Base-by-base conservation (phyloP, 2,329 filamentous ascomycete species). In the Fusarium brachygibbosum region DNA sequence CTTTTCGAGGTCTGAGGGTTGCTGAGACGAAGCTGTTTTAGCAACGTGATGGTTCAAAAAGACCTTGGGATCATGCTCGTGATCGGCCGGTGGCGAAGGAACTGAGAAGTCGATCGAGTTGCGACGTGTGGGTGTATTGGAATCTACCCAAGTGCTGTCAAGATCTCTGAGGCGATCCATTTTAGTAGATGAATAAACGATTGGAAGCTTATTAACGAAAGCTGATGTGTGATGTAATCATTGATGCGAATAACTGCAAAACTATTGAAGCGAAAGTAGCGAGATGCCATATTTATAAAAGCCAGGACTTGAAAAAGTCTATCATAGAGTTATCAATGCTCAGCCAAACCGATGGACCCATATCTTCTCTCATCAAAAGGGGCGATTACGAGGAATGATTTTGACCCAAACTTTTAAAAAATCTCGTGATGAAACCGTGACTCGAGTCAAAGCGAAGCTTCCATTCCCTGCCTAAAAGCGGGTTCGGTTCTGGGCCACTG, bases 41-140 rank as follows among this genome's bases (percentile, higher is more conserved):
- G 45, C 19, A 7, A 23, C 34, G 21, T 60, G 56, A 19, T 70
- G 41, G 7, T 71, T 56, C 8, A 69, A 35, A 25, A 50, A 65
- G 3, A 54, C 49, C 25, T 64, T 65, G n/a, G 45, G 53, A 28
- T 66, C 62, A 45, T 63, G 37, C 21, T 62, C 60, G 42, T 63
- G 42, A 32, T 63, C 58, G 23, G 38, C 48, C 1, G 63, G 52
- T 28, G 71, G 59, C 19, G 63, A 55, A 10, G 63, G n/a, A 6
- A 19, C 42, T n/a, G 28, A 38, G 49, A 38, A 63, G 41, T 55
- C 67, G 4, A 63, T 46, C 16, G 72, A 74, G 49, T 74, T 74
- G 38, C 72, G 71, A 31, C 72, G 71, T 2, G 72, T 74, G 37
- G 72, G 68, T 32, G 65, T 63, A 38, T 74, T 74, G 21, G 72